Base-by-base conservation (phyloP, 2,329 filamentous ascomycete genomes). In the Cytospora leucostoma region DNA sequence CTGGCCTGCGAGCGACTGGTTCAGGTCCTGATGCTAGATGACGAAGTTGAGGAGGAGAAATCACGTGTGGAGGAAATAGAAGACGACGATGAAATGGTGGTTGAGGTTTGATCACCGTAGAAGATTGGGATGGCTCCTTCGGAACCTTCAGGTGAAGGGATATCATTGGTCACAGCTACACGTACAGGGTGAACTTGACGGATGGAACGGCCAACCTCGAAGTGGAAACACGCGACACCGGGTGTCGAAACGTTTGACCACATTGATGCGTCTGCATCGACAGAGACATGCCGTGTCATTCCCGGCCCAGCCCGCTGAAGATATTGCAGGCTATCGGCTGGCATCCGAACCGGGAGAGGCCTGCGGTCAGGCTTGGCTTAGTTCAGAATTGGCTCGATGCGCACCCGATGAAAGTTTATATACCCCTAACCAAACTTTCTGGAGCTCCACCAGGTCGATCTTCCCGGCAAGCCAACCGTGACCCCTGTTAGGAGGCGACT, bases 1-100 rank as follows among this genome's bases (percentile, higher is more conserved):
- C 93, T 97, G 69, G 91, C 88, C 0, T 96, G 91, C 71, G 95
- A 98, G 74, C 84, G 95, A 62, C 73, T 98, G 59, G 95, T 99
- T 54, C 92, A 99, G 73, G 87, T 97, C 7, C 74, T 97, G 65
- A 92, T 93, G 87, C 82, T 91, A 62, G 91, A 93, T 52, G 93
- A 79, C 57, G 75, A 72, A 61, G 76, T 77, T 55, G 74, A 74
- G 21, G 72, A 79, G 56, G 74, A 79, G 64, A 73, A 74, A 68
- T 68, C 78, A 64, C 70, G 74, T 65, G 74, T 77, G 52, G 74
- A 80, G 47, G 81, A 83, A n/a, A 80, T 76, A 3, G 78, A 82
- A 35, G 82, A 85, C 4, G 83, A 86, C 13, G 83, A 86, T 17
- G 79, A 85, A 44, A 76, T 79, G 66, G 78, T 87, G 56, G 77